Percentiles rank a stretch among this genome's conserved stretches.
Conservation (phyloP, 148 eudicot species). For the Oxyria digyna region DNA sequence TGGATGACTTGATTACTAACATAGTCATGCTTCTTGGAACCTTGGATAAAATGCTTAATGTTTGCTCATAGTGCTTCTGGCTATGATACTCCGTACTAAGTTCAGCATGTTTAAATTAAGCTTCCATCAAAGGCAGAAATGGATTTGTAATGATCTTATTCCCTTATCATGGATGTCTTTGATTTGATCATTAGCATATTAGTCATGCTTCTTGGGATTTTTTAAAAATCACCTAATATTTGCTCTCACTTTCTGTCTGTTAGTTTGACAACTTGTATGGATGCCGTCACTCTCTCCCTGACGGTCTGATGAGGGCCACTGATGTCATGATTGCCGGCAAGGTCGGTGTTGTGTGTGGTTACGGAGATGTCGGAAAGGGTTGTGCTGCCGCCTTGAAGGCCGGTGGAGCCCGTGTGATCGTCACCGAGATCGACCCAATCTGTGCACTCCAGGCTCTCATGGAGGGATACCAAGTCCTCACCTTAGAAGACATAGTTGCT, state of each 20-base stretch:
- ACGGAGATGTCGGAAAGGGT: slow-evolving; percentile 99
- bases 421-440: slow-evolving; percentile 89
- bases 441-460: slow-evolving; percentile 91
- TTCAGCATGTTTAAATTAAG: no score
- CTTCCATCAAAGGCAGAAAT: not conserved
- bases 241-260: not conserved
- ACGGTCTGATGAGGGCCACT: slow-evolving; percentile 97
- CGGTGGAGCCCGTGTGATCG: slow-evolving; percentile 83
- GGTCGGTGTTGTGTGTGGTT: slow-evolving; percentile 83
- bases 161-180: not conserved
- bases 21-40: no score
- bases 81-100: no score
- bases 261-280: slow-evolving; percentile 98
- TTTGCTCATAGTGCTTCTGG: no score
- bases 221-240: not conserved
- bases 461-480: slow-evolving; percentile 75
- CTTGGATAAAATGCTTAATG: no score
- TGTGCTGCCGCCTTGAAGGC: slow-evolving; percentile 90
- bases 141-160: not conserved
- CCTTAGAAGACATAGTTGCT: slow-evolving; percentile 72
- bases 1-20: no score
- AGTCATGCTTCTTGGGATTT: not conserved
- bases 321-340: slow-evolving; percentile 99
- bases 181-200: not conserved
- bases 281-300: slow-evolving; percentile 97